Percentiles rank a stretch among this genome's conserved stretches.
phyloP scores from a whole-genome alignment of 2,329 filamentous ascomycete species.

The Herpotrichia juniperi region DNA sequence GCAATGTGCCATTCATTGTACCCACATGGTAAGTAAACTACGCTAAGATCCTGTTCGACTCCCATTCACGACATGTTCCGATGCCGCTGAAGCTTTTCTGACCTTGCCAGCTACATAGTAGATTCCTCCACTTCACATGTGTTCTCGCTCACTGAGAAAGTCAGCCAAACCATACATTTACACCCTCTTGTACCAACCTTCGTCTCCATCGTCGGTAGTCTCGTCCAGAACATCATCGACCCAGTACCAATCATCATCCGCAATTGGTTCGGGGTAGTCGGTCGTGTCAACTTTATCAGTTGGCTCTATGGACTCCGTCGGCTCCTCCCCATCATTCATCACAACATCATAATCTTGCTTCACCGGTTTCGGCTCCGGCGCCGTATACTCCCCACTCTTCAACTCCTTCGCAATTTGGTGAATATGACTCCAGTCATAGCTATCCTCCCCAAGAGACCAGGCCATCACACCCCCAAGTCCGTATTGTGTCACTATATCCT shows the following conservation, averaged over 20 bases:
- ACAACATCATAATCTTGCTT: conserved; percentile 5
- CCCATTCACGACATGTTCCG: too few species aligned
- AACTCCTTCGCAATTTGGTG: conserved; percentile 46
- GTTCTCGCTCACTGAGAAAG: too few species aligned
- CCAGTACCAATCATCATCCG: neutral
- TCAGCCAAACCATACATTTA: neutral
- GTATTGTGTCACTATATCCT: conserved; percentile 61
- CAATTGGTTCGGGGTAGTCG: neutral
- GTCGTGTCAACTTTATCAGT: neutral
- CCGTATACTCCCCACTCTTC: conserved; percentile 4
- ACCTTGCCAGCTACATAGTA: too few species aligned
- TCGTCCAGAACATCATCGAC: neutral
- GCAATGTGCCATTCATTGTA: too few species aligned
- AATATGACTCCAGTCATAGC: conserved; percentile 48
- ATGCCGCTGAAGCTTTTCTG: too few species aligned
- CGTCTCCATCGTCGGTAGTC: neutral
- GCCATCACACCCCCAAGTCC: conserved; percentile 74
- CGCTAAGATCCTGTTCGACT: too few species aligned
- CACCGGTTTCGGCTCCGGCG: neutral
- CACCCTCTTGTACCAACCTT: conserved; percentile 4
- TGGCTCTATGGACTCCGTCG: neutral
- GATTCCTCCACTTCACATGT: too few species aligned
- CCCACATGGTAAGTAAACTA: too few species aligned
- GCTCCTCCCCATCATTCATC: conserved; percentile 5
- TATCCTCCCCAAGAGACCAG: conserved; percentile 75